A percentile compares a stretch with the other conserved stretches of the same genome.
phyloP scores from a whole-genome alignment of 441 rosid genomes.

The Euphorbia neoarborescens region DNA sequence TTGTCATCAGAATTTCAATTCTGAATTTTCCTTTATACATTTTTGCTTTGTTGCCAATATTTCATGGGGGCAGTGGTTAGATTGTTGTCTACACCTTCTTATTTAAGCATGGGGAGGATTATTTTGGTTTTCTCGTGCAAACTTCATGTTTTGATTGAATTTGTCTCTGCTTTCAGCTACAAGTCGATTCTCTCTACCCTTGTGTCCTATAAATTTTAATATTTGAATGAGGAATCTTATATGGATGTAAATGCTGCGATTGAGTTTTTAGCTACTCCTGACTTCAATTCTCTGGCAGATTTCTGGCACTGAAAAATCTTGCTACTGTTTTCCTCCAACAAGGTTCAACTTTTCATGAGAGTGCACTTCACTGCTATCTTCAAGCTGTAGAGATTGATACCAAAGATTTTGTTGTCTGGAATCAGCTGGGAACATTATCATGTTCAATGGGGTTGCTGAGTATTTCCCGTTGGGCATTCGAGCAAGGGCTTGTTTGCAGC shows the following conservation, averaged over 20 bases:
- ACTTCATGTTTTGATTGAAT: background rate
- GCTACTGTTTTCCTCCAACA: slow-evolving; percentile 89
- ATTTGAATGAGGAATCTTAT: background rate
- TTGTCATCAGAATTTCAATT: no score
- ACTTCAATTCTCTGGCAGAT: slow-evolving; percentile 38
- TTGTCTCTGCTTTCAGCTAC: background rate
- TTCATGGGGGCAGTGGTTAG: background rate
- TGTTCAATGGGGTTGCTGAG: slow-evolving; percentile 92
- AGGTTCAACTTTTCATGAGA: slow-evolving; percentile 75
- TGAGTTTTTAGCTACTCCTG: background rate
- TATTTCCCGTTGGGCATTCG: slow-evolving; percentile 98
- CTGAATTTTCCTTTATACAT: background rate
- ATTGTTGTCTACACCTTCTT: background rate
- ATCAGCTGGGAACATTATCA: slow-evolving; percentile 89
- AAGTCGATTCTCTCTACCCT: background rate
- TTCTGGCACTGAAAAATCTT: slow-evolving; percentile 91
- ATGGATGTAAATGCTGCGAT: background rate
- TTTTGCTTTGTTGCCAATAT: background rate
- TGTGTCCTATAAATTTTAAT: background rate
- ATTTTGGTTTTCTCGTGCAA: background rate
- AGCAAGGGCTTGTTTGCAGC: slow-evolving; percentile 98
- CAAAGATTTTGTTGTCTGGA: slow-evolving; percentile 97
- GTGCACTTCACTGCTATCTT: slow-evolving; percentile 86
- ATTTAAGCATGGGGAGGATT: background rate
- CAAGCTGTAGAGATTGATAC: slow-evolving; percentile 97